These are phyloP conservation scores for Quercus rubra DNA, from an alignment of 306 rosid genomes.

Conservation along the genomic window DNA sequence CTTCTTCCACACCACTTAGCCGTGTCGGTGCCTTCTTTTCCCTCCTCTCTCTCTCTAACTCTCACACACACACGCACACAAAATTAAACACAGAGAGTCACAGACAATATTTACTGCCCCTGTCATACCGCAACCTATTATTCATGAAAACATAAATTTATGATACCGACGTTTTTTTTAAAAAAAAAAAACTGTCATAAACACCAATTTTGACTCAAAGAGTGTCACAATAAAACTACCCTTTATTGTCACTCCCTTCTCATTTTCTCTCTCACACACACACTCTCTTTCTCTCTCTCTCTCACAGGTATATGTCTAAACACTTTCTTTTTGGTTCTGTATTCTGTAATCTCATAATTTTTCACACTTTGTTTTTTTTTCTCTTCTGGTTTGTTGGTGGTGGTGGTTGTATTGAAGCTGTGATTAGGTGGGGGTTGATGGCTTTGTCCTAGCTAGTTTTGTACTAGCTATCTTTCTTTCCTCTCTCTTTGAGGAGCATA, in stretches of 20 bases:
- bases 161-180: not conserved
- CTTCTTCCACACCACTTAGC: conserved; percentile 13
- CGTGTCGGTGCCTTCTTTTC: conserved; percentile 33
- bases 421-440: conserved; percentile 43
- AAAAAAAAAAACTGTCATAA: not conserved
- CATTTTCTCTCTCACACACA: not conserved
- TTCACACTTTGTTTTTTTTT: conserved; percentile 32
- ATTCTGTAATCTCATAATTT: conserved; percentile 1
- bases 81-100: not conserved
- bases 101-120: conserved; percentile 20
- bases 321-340: not conserved
- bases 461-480: conserved; percentile 11
- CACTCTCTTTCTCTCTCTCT: not conserved
- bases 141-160: not conserved
- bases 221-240: conserved; percentile 33
- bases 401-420: conserved; percentile 39
- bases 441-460: conserved; percentile 31
- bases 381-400: conserved; percentile 24
- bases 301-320: not conserved
- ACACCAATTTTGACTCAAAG: conserved; percentile 17
- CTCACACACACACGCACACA: too few relatives aligned
- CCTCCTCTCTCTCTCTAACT: not conserved
- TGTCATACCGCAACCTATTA: conserved; percentile 18
- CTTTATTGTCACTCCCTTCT: not conserved
- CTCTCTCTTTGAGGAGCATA: conserved; percentile 49